These are phyloP conservation scores for Paraphaeosphaeria minitans DNA, from an alignment of 2,329 filamentous ascomycete genomes.

Conservation along the genomic window DNA sequence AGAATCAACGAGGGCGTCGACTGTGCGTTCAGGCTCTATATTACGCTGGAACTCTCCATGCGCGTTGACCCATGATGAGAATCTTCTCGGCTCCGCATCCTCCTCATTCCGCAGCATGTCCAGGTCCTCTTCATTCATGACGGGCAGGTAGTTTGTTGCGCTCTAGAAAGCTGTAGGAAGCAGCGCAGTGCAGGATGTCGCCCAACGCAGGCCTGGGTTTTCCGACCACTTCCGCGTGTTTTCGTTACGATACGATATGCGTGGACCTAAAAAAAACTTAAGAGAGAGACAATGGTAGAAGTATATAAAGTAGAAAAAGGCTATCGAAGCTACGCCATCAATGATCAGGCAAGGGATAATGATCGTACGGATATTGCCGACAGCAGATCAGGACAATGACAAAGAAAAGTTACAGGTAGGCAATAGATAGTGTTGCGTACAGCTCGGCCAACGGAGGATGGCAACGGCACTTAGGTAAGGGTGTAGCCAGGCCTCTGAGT, in stretches of 20 bases:
- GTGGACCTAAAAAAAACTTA: too few species aligned
- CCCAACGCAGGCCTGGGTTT: background rate
- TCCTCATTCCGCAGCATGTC: slow-evolving; percentile 36
- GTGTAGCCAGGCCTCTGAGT: background rate
- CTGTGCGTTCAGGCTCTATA: slow-evolving; percentile 27
- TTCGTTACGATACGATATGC: background rate
- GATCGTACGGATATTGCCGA: background rate
- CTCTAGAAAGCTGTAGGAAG: background rate
- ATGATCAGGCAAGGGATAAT: background rate
- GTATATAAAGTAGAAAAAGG: background rate
- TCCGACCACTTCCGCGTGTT: background rate
- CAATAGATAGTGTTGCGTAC: background rate
- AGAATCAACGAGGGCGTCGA: slow-evolving; percentile 24
- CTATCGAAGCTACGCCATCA: background rate
- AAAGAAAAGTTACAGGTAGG: background rate
- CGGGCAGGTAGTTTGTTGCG: slow-evolving; percentile 4
- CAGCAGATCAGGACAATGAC: background rate
- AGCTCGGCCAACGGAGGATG: background rate
- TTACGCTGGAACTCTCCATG: slow-evolving; percentile 27
- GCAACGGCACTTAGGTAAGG: background rate
- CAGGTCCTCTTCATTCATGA: slow-evolving; percentile 41
- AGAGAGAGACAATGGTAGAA: background rate
- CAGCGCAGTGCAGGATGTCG: background rate
- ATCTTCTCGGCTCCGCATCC: slow-evolving; percentile 33
- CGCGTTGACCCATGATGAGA: slow-evolving; percentile 36